A percentile compares a stretch with the other conserved stretches of the same genome.
phyloP scores from a whole-genome alignment of 768 basidiomycete species.

The Russula compacta region DNA sequence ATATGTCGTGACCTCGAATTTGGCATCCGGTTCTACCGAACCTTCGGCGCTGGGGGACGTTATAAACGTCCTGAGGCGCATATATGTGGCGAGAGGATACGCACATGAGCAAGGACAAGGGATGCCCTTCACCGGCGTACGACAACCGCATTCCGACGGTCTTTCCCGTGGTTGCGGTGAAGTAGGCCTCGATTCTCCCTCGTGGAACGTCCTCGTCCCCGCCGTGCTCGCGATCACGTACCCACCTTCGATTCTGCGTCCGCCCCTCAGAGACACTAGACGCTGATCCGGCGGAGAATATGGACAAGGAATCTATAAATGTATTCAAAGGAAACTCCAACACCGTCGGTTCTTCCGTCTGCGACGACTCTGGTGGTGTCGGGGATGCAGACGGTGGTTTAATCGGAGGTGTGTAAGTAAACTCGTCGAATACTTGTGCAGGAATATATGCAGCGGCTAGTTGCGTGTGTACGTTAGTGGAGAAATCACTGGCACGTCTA shows the following conservation, averaged over 20 bases:
- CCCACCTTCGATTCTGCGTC: conserved; percentile 40
- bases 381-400: conserved; percentile 21
- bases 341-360: conserved; percentile 29
- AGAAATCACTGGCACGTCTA: neutral
- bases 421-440: conserved; percentile 71
- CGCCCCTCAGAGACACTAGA: conserved; percentile 22
- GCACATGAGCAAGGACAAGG: conserved; percentile 71
- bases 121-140: conserved; percentile 70
- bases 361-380: conserved; percentile 20
- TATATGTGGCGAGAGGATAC: conserved; percentile 21
- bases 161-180: conserved; percentile 42
- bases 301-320: conserved; percentile 84
- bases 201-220: conserved; percentile 33
- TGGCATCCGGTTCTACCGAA: conserved; percentile 71
- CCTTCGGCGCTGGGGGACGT: conserved; percentile 56
- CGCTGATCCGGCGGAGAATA: conserved; percentile 70
- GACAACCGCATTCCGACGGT: conserved; percentile 80
- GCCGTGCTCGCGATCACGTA: conserved; percentile 36
- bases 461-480: neutral
- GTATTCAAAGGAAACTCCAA: conserved; percentile 83
- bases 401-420: conserved; percentile 45
- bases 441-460: conserved; percentile 84
- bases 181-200: conserved; percentile 50
- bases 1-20: conserved; percentile 79
- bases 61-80: neutral